Evolutionary conservation across 148 eudicot species (phyloP).

Genomic region (Cornus controversa): DNA sequence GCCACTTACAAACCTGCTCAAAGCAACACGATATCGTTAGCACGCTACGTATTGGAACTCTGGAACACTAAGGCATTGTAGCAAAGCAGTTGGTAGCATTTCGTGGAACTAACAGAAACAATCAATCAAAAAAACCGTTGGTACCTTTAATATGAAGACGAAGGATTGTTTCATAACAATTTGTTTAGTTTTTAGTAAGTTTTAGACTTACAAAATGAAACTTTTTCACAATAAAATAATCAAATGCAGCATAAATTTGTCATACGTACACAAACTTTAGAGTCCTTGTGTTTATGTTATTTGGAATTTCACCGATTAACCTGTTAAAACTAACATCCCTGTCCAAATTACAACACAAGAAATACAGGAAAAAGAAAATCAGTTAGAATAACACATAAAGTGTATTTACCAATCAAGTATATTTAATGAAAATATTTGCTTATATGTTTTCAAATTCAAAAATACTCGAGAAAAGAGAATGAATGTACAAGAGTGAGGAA

Average conservation of each 20-base stretch:
- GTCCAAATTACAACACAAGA: constrained; percentile 17
- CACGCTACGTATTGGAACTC: not conserved
- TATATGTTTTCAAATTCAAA: no score
- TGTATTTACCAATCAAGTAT: no score
- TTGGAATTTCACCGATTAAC: constrained; percentile 53
- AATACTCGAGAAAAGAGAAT: not conserved
- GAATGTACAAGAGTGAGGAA: not conserved
- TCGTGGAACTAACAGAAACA: not conserved
- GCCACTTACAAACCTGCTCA: constrained; percentile 56
- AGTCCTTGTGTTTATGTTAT: constrained; percentile 33
- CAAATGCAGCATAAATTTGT: constrained; percentile 4
- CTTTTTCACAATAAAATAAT: not conserved
- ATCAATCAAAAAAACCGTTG: not conserved
- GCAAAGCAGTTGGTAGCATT: not conserved
- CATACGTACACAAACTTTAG: constrained; percentile 60
- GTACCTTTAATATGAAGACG: not conserved
- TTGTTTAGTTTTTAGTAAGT: not conserved
- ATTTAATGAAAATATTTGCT: no score
- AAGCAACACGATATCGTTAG: constrained; percentile 8
- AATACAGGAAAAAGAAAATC: not conserved
- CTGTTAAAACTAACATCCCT: constrained; percentile 76
- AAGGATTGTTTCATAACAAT: not conserved
- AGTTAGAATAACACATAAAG: not conserved
- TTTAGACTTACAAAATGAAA: not conserved
- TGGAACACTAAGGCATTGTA: not conserved